Conservation (phyloP, 2,329 filamentous ascomycete genomes). For the Apiospora malaysiana region DNA sequence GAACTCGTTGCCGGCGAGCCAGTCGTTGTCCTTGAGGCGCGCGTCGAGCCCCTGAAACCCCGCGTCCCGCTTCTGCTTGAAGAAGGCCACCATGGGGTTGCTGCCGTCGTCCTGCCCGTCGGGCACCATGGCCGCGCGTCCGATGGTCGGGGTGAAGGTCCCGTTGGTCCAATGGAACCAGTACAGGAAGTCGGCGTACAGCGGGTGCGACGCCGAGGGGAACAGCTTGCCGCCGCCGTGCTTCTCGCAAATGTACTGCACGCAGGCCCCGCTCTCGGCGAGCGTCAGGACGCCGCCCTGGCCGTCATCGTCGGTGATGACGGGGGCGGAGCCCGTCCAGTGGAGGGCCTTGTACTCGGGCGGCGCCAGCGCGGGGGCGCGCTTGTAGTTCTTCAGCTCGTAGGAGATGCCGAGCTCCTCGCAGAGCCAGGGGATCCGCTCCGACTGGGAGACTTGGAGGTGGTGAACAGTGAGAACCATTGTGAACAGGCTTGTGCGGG, state of each 20-base stretch:
- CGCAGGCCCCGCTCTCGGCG: slow-evolving; percentile 64
- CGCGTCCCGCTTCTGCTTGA: slow-evolving; percentile 33
- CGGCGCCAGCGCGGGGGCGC: slow-evolving; percentile 42
- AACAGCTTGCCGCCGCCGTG: slow-evolving; percentile 57
- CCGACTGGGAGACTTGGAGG: slow-evolving; percentile 64
- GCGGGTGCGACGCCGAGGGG: slow-evolving; percentile 48
- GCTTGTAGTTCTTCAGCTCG: slow-evolving; percentile 35
- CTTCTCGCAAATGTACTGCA: slow-evolving; percentile 65
- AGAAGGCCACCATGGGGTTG: slow-evolving; percentile 11
- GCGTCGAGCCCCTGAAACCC: slow-evolving; percentile 41
- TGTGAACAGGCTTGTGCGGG: background rate
- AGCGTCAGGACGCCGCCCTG: slow-evolving; percentile 51
- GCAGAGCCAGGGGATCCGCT: slow-evolving; percentile 68
- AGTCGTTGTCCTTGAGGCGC: slow-evolving; percentile 60
- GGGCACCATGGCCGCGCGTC: slow-evolving; percentile 42
- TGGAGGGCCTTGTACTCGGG: slow-evolving; percentile 50
- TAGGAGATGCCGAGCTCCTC: slow-evolving; percentile 68
- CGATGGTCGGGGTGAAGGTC: slow-evolving; percentile 47
- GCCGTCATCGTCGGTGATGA: slow-evolving; percentile 47
- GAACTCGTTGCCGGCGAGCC: slow-evolving; percentile 66
- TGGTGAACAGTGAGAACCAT: slow-evolving; percentile 51
- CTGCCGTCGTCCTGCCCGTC: slow-evolving; percentile 33
- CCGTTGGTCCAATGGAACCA: slow-evolving; percentile 67
- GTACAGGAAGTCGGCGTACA: slow-evolving; percentile 67
- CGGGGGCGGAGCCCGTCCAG: slow-evolving; percentile 61